Conservation (phyloP, 2,329 filamentous ascomycete species). For the Scytalidium sp. region DNA sequence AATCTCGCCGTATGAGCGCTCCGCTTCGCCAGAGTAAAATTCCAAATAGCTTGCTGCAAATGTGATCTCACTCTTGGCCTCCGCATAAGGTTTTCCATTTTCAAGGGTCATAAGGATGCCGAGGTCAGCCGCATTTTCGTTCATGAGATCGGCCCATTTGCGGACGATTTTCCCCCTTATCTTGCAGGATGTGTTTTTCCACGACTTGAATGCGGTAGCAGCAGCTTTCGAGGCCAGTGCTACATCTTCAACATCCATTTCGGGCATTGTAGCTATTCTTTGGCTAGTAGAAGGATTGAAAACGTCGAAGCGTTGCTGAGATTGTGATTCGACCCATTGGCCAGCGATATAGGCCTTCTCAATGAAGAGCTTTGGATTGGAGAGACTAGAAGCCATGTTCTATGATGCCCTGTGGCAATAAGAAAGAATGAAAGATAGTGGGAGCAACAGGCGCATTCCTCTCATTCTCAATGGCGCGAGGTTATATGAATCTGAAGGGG, state of each 20-base stretch:
- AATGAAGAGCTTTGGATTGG: too few species aligned
- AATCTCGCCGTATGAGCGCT: conserved; percentile 12
- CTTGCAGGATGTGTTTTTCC: conserved; percentile 67
- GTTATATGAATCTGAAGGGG: too few species aligned
- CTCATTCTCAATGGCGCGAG: too few species aligned
- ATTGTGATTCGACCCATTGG: conserved; percentile 49
- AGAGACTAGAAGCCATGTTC: too few species aligned
- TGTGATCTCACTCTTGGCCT: conserved; percentile 54
- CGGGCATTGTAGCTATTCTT: conserved; percentile 47
- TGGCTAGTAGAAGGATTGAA: conserved; percentile 44
- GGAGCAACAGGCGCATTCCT: too few species aligned
- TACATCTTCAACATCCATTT: conserved; percentile 47
- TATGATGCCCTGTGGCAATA: too few species aligned
- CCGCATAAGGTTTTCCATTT: conserved; percentile 63
- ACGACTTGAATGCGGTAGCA: conserved; percentile 68
- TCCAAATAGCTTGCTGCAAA: conserved; percentile 58
- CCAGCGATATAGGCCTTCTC: conserved; percentile 48
- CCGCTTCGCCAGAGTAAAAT: conserved; percentile 54
- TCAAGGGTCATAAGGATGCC: conserved; percentile 69
- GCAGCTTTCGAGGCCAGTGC: conserved; percentile 47
- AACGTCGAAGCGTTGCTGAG: conserved; percentile 51
- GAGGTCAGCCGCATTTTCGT: conserved; percentile 72
- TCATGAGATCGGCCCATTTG: conserved; percentile 74
- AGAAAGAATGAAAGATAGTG: too few species aligned
- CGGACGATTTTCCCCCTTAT: conserved; percentile 68